Evolutionary conservation across 2,329 filamentous ascomycete genomes (phyloP), one percentile per base, ranked within the genome.

Genomic region (Periconia sp.): DNA sequence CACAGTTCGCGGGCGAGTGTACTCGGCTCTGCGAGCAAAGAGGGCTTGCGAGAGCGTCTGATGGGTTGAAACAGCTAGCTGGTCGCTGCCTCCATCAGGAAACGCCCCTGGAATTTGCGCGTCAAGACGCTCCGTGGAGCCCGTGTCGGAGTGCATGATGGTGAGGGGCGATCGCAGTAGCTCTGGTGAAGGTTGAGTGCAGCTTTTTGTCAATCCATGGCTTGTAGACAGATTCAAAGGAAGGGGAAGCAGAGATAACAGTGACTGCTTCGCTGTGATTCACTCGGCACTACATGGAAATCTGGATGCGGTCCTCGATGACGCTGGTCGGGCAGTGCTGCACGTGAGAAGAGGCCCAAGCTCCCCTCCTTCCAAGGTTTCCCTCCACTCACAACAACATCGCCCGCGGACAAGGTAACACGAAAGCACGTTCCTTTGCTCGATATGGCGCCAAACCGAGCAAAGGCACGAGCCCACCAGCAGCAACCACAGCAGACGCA

Each of bases 11-110:
- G 85, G 82, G 25, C 85, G 82, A 18, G 87, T 86, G 67, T 92
- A 99, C 68, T 97, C 92, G 35, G 81, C 74, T 59, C 85, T 82
- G 40, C 94, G 82, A 26, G 87, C 84, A 63, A 86, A 82, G 26
- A 97, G 69, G 2, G 78, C 80, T 39, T 81, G 77, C 2, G 78
- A 76, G 7, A 86, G 71, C 22, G 77, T 78, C 33, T 72, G 69
- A 31, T 74, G 71, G 13, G 71, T 70, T 5, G 70, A 68, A 24
- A 61, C 52, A 21, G 52, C 57, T 12, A 59, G 49, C 31, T 42
- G 48, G 31, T 47, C 47, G 12, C 16, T 21, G 29, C 40, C 56
- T 31, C 40, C 42, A n/a, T 59, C 54, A 7, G 77, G 75, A 46
- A 75, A 80, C n/a, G 74, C 72, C 34, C 78, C 78, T 15, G 77